Evolutionary conservation across 1,284 basidiomycete genomes (phyloP).

Genomic region (Malassezia pachydermatis): DNA sequence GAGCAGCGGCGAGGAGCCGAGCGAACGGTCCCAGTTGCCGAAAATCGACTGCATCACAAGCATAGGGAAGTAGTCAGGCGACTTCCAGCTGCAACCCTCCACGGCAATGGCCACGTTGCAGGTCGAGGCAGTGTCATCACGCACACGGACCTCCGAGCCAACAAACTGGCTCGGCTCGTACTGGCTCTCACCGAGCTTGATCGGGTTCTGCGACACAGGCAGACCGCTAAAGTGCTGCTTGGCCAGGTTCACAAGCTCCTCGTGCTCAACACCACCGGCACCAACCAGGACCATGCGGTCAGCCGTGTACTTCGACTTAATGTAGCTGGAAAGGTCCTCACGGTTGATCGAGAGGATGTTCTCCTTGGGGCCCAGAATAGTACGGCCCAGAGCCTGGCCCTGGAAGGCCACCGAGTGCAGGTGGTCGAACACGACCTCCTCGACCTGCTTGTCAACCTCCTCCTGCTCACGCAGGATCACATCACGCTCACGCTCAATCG

Average conservation of each 20-base stretch:
- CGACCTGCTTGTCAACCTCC: constrained; percentile 95
- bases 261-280: constrained; percentile 86
- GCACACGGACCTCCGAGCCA: constrained; percentile 89
- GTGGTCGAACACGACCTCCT: constrained; percentile 98
- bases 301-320: constrained; percentile 94
- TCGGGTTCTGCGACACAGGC: constrained; percentile 75
- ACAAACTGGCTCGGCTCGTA: constrained; percentile 62
- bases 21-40: constrained; percentile 97
- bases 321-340: constrained; percentile 79
- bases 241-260: constrained; percentile 84
- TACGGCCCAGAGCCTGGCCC: constrained; percentile 86
- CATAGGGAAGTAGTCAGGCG: constrained; percentile 98
- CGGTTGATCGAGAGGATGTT: constrained; percentile 94
- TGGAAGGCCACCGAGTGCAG: constrained; percentile 93
- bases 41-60: constrained; percentile 96
- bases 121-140: constrained; percentile 79
- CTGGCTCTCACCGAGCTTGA: constrained; percentile 63
- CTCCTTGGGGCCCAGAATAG: constrained; percentile 90
- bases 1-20: constrained; percentile 79
- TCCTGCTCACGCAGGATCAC: constrained; percentile 96
- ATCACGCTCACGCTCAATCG: constrained; percentile 90
- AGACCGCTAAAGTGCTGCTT: constrained; percentile 84
- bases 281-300: constrained; percentile 99
- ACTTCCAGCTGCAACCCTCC: constrained; percentile 94
- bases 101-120: constrained; percentile 93